Evolutionary conservation across 2,329 filamentous ascomycete genomes (phyloP).

Genomic region (Sclerotinia spermophila): DNA sequence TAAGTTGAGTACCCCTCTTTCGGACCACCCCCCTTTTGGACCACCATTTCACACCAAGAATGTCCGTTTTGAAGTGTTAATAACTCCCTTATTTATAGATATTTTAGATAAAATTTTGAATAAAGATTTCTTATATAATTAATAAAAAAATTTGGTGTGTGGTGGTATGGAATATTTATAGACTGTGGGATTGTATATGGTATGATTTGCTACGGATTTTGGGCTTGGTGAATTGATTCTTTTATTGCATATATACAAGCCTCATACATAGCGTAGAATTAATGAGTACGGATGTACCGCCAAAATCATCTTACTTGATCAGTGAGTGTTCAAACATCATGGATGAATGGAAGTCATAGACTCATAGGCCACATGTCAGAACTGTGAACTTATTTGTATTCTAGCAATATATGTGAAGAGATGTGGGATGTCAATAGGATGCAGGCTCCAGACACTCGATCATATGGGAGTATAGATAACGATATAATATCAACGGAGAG

Average conservation of each 20-base stretch:
- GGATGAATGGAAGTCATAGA: too few species aligned
- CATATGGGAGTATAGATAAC: neutral
- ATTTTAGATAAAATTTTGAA: too few species aligned
- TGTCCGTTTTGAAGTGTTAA: too few species aligned
- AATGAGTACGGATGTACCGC: neutral
- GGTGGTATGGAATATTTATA: too few species aligned
- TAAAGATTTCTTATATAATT: too few species aligned
- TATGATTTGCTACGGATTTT: neutral
- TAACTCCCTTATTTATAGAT: too few species aligned
- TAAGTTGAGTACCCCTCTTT: too few species aligned
- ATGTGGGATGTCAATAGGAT: neutral
- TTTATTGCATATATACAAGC: neutral
- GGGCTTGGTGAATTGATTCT: neutral
- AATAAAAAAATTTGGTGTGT: too few species aligned
- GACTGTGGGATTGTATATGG: neutral
- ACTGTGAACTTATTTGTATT: neutral
- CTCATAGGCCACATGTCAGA: too few species aligned
- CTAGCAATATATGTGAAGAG: neutral
- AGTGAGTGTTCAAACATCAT: accelerated
- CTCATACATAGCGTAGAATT: neutral
- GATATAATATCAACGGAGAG: neutral
- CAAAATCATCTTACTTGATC: neutral
- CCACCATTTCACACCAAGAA: too few species aligned
- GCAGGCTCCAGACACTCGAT: neutral
- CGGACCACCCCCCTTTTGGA: too few species aligned